Conservation (phyloP, 2,329 filamentous ascomycete genomes). For the Diaporthe destruens region DNA sequence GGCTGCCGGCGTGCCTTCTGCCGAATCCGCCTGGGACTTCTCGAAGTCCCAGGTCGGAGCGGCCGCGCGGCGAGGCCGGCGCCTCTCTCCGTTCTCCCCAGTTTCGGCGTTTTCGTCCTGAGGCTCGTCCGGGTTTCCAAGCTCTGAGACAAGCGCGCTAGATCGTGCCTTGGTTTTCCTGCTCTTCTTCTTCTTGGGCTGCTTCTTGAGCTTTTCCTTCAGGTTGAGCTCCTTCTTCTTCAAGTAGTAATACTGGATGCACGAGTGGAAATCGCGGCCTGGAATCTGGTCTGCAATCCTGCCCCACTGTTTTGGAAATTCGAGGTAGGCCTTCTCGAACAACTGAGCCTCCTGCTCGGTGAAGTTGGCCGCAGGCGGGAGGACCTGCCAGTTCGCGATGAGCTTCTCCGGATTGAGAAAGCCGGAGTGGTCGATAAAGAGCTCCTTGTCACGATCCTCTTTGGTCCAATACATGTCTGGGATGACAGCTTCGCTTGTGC, state of each 20-base stretch:
- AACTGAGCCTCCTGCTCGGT: slow-evolving; percentile 75
- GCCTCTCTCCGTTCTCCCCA: slow-evolving; percentile 70
- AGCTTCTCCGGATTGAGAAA: slow-evolving; percentile 74
- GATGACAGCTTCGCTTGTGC: slow-evolving; percentile 78
- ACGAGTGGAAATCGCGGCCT: slow-evolving; percentile 79
- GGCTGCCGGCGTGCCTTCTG: slow-evolving; percentile 58
- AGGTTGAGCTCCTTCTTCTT: slow-evolving; percentile 81
- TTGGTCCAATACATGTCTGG: slow-evolving; percentile 76
- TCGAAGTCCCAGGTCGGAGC: slow-evolving; percentile 81
- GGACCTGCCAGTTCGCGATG: slow-evolving; percentile 77
- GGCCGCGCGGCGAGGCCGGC: slow-evolving; percentile 72
- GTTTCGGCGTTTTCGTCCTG: slow-evolving; percentile 67
- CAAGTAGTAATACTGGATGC: slow-evolving; percentile 88
- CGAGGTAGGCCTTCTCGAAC: slow-evolving; percentile 81
- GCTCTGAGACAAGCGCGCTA: slow-evolving; percentile 75
- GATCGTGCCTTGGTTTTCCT: slow-evolving; percentile 69
- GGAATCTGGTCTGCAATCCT: slow-evolving; percentile 77
- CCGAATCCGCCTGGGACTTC: slow-evolving; percentile 51
- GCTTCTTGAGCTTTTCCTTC: slow-evolving; percentile 80
- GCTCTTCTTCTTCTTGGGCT: slow-evolving; percentile 69
- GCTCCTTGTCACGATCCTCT: slow-evolving; percentile 68
- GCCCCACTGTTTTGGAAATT: slow-evolving; percentile 86
- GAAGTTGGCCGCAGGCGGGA: slow-evolving; percentile 81
- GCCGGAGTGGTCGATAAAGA: slow-evolving; percentile 76
- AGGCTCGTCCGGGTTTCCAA: slow-evolving; percentile 70